Percentiles rank a stretch among this genome's conserved stretches.
These are phyloP conservation scores for Penicillium corylophilum DNA, from an alignment of 2,329 filamentous ascomycete species.

Conservation along the genomic window DNA sequence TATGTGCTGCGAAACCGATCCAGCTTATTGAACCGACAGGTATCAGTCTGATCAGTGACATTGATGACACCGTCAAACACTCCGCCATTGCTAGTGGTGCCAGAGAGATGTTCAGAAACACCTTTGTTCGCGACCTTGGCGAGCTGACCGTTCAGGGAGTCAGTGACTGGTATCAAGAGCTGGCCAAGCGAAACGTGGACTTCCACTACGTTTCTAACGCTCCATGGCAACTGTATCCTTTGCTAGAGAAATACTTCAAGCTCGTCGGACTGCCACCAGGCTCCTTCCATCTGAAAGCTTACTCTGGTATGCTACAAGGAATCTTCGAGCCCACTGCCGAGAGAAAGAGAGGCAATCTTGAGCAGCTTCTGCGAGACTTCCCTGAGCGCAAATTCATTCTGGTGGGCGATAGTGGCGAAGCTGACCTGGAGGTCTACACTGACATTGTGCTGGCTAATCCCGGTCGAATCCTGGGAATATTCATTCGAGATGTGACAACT, in stretches of 20 bases:
- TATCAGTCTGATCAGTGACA: slow-evolving; percentile 92
- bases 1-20: slow-evolving; percentile 78
- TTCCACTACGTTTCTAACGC: slow-evolving; percentile 99
- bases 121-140: slow-evolving; percentile 80
- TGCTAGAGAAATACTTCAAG: slow-evolving; percentile 81
- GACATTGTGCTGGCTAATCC: slow-evolving; percentile 86
- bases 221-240: slow-evolving; percentile 94
- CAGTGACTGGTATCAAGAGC: slow-evolving; percentile 78
- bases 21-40: slow-evolving; percentile 74
- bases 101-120: slow-evolving; percentile 93
- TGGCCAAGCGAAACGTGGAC: slow-evolving; percentile 77
- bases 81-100: slow-evolving; percentile 86
- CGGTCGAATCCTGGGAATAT: slow-evolving; percentile 77
- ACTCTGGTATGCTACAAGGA: slow-evolving; percentile 93
- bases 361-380: slow-evolving; percentile 84
- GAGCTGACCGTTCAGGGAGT: slow-evolving; percentile 86
- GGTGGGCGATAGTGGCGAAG: slow-evolving; percentile 93
- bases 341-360: slow-evolving; percentile 83
- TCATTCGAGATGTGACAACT: slow-evolving; percentile 94
- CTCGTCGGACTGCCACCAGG: slow-evolving; percentile 77
- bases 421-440: slow-evolving; percentile 94
- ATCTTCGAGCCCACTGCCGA: slow-evolving; percentile 98
- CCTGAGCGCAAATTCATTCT: slow-evolving; percentile 85
- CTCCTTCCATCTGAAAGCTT: slow-evolving; percentile 93
- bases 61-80: slow-evolving; percentile 95